Evolutionary conservation across 441 rosid genomes (phyloP).

Genomic region (Populus trichocarpa): DNA sequence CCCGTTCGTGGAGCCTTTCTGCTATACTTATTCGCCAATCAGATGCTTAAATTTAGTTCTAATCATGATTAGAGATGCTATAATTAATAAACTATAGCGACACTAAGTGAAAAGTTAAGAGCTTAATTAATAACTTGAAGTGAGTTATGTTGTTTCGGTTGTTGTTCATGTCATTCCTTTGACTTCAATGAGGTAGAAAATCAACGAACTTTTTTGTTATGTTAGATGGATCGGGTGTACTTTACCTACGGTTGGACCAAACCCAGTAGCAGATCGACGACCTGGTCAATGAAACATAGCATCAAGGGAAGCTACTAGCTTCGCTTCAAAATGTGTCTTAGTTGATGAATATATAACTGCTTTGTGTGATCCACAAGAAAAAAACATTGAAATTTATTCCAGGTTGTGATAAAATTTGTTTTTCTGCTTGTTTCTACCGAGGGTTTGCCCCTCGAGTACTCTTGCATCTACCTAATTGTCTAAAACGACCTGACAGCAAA

Average conservation of each 20-base stretch:
- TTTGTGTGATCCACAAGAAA: slow-evolving; percentile 42
- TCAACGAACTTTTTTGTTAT: slow-evolving; percentile 5
- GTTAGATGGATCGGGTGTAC: slow-evolving; percentile 43
- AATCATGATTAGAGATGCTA: background rate
- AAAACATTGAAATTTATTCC: background rate
- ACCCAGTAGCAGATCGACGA: slow-evolving; percentile 19
- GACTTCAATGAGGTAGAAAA: slow-evolving; percentile 8
- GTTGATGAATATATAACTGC: slow-evolving; percentile 27
- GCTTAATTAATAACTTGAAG: background rate
- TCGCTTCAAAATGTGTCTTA: slow-evolving; percentile 35
- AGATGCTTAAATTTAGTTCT: background rate
- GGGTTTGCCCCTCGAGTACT: slow-evolving; percentile 18
- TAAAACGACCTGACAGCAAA: slow-evolving; percentile 61
- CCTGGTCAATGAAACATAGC: slow-evolving; percentile 32
- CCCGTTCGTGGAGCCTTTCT: background rate
- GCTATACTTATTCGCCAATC: background rate
- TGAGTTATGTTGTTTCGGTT: background rate
- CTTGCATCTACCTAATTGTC: slow-evolving; percentile 39
- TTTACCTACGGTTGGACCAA: slow-evolving; percentile 54
- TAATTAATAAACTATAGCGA: no score
- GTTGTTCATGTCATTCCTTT: slow-evolving; percentile 13
- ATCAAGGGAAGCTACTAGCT: slow-evolving; percentile 22
- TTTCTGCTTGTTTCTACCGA: background rate
- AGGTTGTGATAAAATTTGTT: background rate
- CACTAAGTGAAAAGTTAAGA: no score